These are phyloP conservation scores for Pleurotus citrinopileatus DNA, from an alignment of 768 basidiomycete genomes.

Conservation along the genomic window DNA sequence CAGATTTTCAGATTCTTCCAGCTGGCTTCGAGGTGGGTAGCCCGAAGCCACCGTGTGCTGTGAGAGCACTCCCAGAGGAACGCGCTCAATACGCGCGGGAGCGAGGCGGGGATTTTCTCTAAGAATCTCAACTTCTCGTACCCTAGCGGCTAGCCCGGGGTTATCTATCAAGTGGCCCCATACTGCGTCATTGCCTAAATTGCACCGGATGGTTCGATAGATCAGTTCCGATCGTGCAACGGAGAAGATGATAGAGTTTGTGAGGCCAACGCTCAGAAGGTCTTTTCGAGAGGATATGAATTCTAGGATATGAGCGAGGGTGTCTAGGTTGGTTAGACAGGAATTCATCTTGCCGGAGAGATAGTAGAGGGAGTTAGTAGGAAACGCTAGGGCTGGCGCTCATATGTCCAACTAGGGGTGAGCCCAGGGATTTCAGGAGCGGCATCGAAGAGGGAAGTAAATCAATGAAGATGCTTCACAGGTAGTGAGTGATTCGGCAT, in stretches of 20 bases:
- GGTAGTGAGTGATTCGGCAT: no score
- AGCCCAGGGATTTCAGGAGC: no score
- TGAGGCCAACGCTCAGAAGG: background rate
- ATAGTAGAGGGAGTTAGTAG: no score
- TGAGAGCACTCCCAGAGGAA: background rate
- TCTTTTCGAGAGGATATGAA: background rate
- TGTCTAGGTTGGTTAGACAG: no score
- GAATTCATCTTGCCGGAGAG: no score
- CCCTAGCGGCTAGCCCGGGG: background rate
- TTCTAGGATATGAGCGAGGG: no score
- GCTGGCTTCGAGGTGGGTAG: background rate
- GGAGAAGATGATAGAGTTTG: background rate
- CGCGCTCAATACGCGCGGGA: background rate
- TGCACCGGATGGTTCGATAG: background rate
- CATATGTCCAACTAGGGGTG: no score
- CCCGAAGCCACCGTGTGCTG: no score
- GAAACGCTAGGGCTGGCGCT: no score
- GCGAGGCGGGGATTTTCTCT: background rate
- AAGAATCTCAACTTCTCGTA: background rate
- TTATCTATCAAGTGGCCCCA: background rate
- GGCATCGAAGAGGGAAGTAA: no score
- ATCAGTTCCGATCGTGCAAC: background rate
- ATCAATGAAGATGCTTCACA: no score
- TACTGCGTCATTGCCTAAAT: background rate
- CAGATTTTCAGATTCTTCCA: background rate